Base-by-base conservation (phyloP, 345 rosid species). In the Limnanthes douglasii region DNA sequence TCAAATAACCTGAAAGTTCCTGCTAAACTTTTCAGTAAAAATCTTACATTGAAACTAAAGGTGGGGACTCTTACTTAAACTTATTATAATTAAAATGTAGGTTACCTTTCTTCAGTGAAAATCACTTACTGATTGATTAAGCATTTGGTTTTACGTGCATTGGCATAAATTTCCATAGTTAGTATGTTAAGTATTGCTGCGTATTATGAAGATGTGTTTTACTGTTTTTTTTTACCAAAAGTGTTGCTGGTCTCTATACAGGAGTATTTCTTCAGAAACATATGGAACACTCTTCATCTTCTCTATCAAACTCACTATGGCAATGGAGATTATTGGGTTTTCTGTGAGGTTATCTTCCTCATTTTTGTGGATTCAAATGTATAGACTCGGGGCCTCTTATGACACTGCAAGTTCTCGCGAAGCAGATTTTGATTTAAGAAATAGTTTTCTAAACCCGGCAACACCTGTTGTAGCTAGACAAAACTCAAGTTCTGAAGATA, bases 341-440 rank as follows among this genome's bases (percentile, higher is more conserved):
- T 51, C 67, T 12, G 74, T 79, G 48, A 65, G 97, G 72, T 47
- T 88, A 12, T 76, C 66, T 3, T 83, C 97, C 13, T 69, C 90
- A 5, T 57, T 88, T 21, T 29, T 83, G 18, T 83, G 97, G 97
- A 65, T 83, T 67, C 97, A 83, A 78, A 88, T 88, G 18, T 88
- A 83, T 51, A 65, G 86, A 55, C 60, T 88, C 52, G 97, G 97
- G 15, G 70, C 68, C 46, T 62, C 79, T 12, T 21, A 31, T 33
- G 81, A 67, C 28, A 43, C 43, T 19, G 31, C 60, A 8, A 53
- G 35, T 40, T 52, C 69, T 8, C 61, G 54, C 35, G 78, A 52
- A 23, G 38, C 66, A 14, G 76, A 88, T 60, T 65, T 60, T 35
- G 83, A 76, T 66, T 43, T 56, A 31, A 71, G 69, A 48, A 68